Conservation (phyloP, 768 basidiomycete species). For the Phallus indusiatus region DNA sequence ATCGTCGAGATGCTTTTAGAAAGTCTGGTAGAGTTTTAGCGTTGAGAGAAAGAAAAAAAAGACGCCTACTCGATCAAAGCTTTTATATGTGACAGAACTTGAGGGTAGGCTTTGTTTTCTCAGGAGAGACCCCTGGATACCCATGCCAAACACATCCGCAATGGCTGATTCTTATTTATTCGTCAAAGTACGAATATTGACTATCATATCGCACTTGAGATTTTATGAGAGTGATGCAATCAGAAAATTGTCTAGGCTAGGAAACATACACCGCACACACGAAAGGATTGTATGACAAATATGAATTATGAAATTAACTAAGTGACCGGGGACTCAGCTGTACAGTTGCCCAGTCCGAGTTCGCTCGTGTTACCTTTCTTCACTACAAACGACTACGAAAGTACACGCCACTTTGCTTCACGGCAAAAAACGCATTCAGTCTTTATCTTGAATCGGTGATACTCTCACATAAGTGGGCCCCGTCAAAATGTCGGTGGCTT, state of each 20-base stretch:
- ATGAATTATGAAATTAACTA: not conserved
- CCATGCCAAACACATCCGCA: not conserved
- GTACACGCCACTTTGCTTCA: not conserved
- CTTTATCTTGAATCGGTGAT: not conserved
- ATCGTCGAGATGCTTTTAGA: slow-evolving; percentile 86
- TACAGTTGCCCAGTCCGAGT: slow-evolving; percentile 11
- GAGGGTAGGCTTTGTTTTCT: slow-evolving; percentile 2
- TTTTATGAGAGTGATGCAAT: too few relatives aligned
- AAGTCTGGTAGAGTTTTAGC: slow-evolving; percentile 46
- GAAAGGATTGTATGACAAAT: too few relatives aligned
- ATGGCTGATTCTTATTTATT: not conserved
- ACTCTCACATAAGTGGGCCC: slow-evolving; percentile 37
- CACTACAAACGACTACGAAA: not conserved
- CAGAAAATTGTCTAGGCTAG: too few relatives aligned
- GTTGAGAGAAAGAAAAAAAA: slow-evolving; percentile 26
- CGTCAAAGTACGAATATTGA: not conserved
- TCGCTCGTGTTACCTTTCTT: not conserved
- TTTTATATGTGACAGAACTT: slow-evolving; percentile 17
- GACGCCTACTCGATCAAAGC: not conserved
- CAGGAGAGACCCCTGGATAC: too few relatives aligned
- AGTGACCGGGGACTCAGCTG: slow-evolving; percentile 11
- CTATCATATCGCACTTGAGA: not conserved
- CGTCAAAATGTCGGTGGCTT: slow-evolving; percentile 86
- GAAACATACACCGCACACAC: too few relatives aligned
- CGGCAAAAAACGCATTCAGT: not conserved